Conservation (phyloP, 2,329 filamentous ascomycete genomes). For the Alternaria sp. region DNA sequence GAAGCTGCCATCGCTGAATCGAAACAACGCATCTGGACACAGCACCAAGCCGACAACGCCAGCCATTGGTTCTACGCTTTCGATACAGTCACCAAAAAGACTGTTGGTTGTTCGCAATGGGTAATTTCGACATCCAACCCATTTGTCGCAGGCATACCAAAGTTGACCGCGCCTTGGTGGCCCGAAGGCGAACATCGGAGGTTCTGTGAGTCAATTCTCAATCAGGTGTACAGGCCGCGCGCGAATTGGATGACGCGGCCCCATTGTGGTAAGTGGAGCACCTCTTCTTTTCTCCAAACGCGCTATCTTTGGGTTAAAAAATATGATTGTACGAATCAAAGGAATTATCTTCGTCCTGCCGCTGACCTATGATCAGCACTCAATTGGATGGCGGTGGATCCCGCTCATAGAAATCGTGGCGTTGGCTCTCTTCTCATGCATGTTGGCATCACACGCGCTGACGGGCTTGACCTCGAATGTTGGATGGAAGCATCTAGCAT, state of each 20-base stretch:
- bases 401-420: slow-evolving; percentile 47
- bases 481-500: slow-evolving; percentile 51
- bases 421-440: slow-evolving; percentile 50
- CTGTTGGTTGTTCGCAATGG: slow-evolving; percentile 47
- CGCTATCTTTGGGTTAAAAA: slow-evolving; percentile 4
- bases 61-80: slow-evolving; percentile 48
- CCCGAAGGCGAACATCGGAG: slow-evolving; percentile 45
- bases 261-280: slow-evolving; percentile 43
- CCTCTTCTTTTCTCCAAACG: slow-evolving; percentile 3
- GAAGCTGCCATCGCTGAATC: slow-evolving; percentile 39
- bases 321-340: background rate
- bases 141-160: slow-evolving; percentile 39
- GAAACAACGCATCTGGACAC: slow-evolving; percentile 43
- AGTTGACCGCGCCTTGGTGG: slow-evolving; percentile 47
- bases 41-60: slow-evolving; percentile 34
- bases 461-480: slow-evolving; percentile 46
- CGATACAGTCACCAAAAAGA: slow-evolving; percentile 30
- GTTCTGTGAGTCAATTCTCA: slow-evolving; percentile 46
- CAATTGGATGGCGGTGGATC: slow-evolving; percentile 50
- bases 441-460: slow-evolving; percentile 44
- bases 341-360: background rate
- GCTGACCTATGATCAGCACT: slow-evolving; percentile 37
- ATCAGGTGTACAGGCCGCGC: slow-evolving; percentile 44
- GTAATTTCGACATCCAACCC: slow-evolving; percentile 39
- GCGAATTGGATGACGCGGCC: slow-evolving; percentile 46